Evolutionary conservation across 805 yeast species (phyloP), one percentile per base, ranked within the genome.

Genomic region (Lipomyces chichibuensis): DNA sequence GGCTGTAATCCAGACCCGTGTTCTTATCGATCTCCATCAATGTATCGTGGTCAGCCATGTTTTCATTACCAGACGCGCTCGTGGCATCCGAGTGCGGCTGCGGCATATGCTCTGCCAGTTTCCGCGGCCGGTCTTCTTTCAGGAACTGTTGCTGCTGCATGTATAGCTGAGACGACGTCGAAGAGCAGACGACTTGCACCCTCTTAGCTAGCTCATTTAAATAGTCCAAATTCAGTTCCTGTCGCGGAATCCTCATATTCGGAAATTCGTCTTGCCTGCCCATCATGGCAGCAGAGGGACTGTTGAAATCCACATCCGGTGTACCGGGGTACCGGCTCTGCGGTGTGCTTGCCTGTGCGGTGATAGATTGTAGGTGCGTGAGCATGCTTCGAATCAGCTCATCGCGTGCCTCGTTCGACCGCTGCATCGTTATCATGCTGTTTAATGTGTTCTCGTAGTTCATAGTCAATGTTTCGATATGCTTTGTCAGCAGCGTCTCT

Each of bases 361-460:
- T 51, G 32, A 58, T 53, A 11, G 65, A 27, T 35, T 68, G 71
- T 32, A 70, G 32, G 29, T 64, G 67, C 8, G 69, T 25, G 13
- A 70, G 60, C 69, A 70, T 60, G 27, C 64, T 55, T 8, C 72
- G 70, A 37, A 65, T 63, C 37, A 70, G 70, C 65, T 70, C 72
- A 37, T 70, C 72, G 20, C 72, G 67, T 9, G 68, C 66, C 32
- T 70, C 72, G 64, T 70, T 70, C n/a, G 72, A 70, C n/a, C 67
- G 63, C 52, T 70, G 72, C 68, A 70, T 60, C 20, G 70, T 66
- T 49, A 69, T 63, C 65, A 70, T 63, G 32, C 57, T 55, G 66
- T 65, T 60, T 14, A 69, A 61, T 6, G 68, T 63, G 23, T 59
- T 62, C 52, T 69, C 72, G 62, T 64, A 66, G 43, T 65, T 56